Percentiles rank a stretch among this genome's conserved stretches.
These are phyloP conservation scores for Evernia prunastri DNA, from an alignment of 495 filamentous ascomycete genomes.

Conservation along the genomic window DNA sequence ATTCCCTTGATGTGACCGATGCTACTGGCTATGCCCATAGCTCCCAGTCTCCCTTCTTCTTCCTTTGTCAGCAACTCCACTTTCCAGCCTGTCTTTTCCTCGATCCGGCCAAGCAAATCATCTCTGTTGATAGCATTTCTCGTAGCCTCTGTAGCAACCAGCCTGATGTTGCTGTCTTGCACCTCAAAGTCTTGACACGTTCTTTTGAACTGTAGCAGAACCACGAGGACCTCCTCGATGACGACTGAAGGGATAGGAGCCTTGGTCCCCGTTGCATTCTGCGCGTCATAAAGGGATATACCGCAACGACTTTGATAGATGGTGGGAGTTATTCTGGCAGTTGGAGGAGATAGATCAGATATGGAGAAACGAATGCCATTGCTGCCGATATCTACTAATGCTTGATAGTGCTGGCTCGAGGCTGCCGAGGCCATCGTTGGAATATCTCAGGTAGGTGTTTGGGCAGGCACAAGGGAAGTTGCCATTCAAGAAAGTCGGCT, in stretches of 20 bases:
- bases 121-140: conserved; percentile 69
- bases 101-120: conserved; percentile 60
- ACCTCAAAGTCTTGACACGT: conserved; percentile 70
- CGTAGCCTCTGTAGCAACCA: conserved; percentile 87
- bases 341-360: conserved; percentile 64
- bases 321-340: conserved; percentile 64
- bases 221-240: conserved; percentile 56
- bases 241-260: conserved; percentile 56
- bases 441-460: background rate
- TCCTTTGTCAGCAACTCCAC: conserved; percentile 70
- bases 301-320: conserved; percentile 69
- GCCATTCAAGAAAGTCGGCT: background rate
- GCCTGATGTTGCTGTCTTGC: conserved; percentile 51
- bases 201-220: conserved; percentile 61
- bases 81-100: conserved; percentile 50
- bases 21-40: conserved; percentile 75
- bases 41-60: conserved; percentile 76
- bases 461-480: background rate
- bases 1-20: conserved; percentile 61
- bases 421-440: background rate
- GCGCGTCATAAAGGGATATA: conserved; percentile 88
- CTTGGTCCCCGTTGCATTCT: conserved; percentile 42
- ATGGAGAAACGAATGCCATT: conserved; percentile 96
- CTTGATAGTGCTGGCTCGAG: conserved; percentile 25
- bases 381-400: conserved; percentile 72